Conservation (phyloP, 768 basidiomycete species). For the Calocybe cyanea region DNA sequence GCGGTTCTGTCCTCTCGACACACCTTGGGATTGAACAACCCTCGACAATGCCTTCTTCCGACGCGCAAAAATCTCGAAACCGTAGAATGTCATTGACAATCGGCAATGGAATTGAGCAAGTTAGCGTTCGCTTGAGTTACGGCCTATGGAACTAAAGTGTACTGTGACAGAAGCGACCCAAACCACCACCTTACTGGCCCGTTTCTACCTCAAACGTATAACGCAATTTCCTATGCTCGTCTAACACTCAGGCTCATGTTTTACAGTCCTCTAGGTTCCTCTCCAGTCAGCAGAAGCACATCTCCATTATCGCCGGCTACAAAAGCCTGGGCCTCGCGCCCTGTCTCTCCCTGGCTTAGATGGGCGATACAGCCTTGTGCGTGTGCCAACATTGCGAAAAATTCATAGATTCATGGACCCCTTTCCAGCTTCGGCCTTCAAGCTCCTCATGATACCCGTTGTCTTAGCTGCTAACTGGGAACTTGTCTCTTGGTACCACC, state of each 20-base stretch:
- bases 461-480: conserved; percentile 67
- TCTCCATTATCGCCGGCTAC: conserved; percentile 26
- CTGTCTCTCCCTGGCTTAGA: conserved; percentile 41
- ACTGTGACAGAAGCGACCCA: conserved; percentile 42
- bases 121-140: conserved; percentile 1
- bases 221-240: background rate
- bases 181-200: conserved; percentile 60
- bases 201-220: conserved; percentile 63
- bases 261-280: conserved; percentile 35
- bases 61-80: conserved; percentile 4
- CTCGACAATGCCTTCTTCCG: background rate
- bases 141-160: background rate
- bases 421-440: conserved; percentile 55
- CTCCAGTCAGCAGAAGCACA: conserved; percentile 30
- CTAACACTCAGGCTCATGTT: conserved; percentile 10
- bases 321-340: conserved; percentile 11
- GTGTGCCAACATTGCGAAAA: conserved; percentile 18
- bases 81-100: conserved; percentile 8
- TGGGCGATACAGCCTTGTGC: conserved; percentile 78
- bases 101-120: conserved; percentile 26
- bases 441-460: conserved; percentile 58
- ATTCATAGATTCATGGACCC: background rate
- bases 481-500: conserved; percentile 40
- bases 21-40: background rate
- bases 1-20: background rate